These are phyloP conservation scores for Fragaria vesca DNA, from an alignment of 306 rosid species.

Conservation along the genomic window DNA sequence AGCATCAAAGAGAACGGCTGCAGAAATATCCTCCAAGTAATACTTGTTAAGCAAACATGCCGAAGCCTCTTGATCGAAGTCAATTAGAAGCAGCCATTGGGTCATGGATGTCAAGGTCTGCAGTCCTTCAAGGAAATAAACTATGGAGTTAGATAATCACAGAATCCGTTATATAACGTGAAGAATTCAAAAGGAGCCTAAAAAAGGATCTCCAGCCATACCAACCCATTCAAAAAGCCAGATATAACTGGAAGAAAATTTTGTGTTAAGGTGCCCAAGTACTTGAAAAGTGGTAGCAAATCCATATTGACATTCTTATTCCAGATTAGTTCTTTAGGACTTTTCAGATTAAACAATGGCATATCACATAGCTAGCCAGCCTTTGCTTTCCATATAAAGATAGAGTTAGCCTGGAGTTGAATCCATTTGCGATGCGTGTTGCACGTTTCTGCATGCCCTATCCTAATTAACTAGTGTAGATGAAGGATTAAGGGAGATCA, in stretches of 20 bases:
- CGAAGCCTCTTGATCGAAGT: not conserved
- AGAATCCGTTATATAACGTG: not conserved
- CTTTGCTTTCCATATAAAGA: not conserved
- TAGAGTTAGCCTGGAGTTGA: not conserved
- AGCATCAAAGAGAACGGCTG: not conserved
- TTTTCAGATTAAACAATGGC: not conserved
- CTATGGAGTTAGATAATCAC: slow-evolving; percentile 4
- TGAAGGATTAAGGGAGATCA: not conserved
- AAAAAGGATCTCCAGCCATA: not conserved
- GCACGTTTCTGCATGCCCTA: not conserved
- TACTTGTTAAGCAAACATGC: not conserved
- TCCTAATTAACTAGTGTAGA: too few species aligned
- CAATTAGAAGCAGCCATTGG: slow-evolving; percentile 7
- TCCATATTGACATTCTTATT: not conserved
- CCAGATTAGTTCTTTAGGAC: not conserved
- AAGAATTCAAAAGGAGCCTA: not conserved
- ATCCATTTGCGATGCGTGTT: not conserved
- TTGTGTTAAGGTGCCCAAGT: not conserved
- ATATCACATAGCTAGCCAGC: not conserved
- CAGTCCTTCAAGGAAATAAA: not conserved
- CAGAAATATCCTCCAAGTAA: not conserved
- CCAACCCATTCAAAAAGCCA: slow-evolving; percentile 6
- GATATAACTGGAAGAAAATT: not conserved
- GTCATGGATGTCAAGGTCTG: slow-evolving; percentile 2
- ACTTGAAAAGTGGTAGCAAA: not conserved